Evolutionary conservation across 192 early-diverging fungal genomes (phyloP), one percentile per base, ranked within the genome.

Genomic region (Powellomyces hirtus): DNA sequence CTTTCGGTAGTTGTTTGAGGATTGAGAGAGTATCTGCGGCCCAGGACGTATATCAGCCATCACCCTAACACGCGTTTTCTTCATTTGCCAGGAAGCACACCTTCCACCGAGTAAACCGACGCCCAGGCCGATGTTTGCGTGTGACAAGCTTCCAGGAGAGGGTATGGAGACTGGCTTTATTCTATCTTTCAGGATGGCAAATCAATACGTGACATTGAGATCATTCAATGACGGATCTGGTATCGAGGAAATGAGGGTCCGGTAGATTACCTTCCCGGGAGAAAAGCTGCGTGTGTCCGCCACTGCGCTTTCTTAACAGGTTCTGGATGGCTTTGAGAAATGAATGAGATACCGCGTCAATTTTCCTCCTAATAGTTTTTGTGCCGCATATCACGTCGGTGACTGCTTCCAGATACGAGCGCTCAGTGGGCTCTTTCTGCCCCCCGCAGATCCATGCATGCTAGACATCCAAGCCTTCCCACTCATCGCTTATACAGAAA

Each of bases 231-330:
- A 42, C 27, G 3, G 40, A 26, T n/a, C n/a, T n/a, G n/a, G n/a
- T n/a, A n/a, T n/a, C n/a, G n/a, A n/a, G n/a, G n/a, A n/a, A n/a
- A n/a, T n/a, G n/a, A n/a, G n/a, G 7, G 24, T 49, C 49, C 5
- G 37, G 2, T 6, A 16, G 30, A 42, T 18, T 58, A 72, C 70
- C 29, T 59, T 64, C 70, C 70, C 20, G 70, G 70, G 10, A 72
- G 40, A 64, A 64, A 81, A 20, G 59, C 59, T 4, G 45, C 26
- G 57, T 62, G 69, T 11, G 38, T 63, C 11, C 60, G 26, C 69
- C 69, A 71, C 46, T 55, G 46, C 29, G 82, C 35, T 79, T 78
- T 87, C 33, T 50, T 65, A 27, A 61, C 30, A 26, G 59, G 59
- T 33, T 61, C 59, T 61, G n/a, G 59, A 24, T 22, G 31, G 38